phyloP scores from a whole-genome alignment of 148 eudicot species.

The Arctostaphylos glauca region DNA sequence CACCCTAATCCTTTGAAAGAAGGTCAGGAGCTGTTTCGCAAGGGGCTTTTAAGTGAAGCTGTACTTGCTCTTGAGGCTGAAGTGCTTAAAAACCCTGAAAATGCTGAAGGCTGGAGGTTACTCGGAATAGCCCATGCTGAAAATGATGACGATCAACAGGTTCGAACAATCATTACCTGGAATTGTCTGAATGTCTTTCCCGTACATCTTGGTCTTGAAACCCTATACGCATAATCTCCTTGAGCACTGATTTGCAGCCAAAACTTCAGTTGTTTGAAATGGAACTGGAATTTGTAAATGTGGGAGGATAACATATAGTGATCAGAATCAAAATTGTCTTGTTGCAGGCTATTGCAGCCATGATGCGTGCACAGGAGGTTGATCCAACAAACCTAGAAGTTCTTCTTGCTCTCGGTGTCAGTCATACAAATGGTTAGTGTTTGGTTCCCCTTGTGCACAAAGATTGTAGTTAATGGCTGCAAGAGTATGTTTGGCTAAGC shows the following conservation, averaged over 20 bases:
- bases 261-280: background rate
- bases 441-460: background rate
- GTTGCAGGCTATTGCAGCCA: conserved; percentile 89
- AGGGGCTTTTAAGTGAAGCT: conserved; percentile 96
- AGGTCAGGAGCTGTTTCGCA: conserved; percentile 90
- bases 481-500: background rate
- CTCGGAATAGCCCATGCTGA: conserved; percentile 97
- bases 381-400: conserved; percentile 92
- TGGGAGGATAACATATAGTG: background rate
- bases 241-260: background rate
- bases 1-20: conserved; percentile 91
- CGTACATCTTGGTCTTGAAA: conserved; percentile 9
- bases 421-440: conserved; percentile 88
- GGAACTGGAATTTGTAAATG: background rate
- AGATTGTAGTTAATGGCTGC: background rate
- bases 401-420: conserved; percentile 97
- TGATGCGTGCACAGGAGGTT: conserved; percentile 96
- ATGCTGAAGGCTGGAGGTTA: conserved; percentile 98
- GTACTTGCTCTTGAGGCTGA: conserved; percentile 99
- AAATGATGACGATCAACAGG: conserved; percentile 99
- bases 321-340: conserved; percentile 7
- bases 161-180: conserved; percentile 22
- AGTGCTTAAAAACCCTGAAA: conserved; percentile 84
- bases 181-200: conserved; percentile 12
- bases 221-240: background rate